Evolutionary conservation across 139 green algal genomes (phyloP).

Genomic region (Chlorella sp.): DNA sequence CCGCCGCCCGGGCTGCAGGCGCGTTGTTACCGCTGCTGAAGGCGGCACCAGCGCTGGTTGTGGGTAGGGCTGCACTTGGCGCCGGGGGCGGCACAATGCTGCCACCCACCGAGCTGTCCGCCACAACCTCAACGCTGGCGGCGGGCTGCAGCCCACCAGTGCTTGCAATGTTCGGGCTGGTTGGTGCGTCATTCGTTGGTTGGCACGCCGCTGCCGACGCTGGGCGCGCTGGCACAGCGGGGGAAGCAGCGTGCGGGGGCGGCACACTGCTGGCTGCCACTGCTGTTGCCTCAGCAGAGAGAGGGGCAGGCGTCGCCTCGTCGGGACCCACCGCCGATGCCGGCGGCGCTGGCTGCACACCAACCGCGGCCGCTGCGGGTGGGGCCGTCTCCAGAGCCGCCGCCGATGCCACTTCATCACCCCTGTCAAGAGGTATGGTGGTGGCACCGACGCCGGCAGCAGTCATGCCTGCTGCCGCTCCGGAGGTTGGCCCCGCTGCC

Average conservation of each 20-base stretch:
- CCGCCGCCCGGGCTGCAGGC: background rate
- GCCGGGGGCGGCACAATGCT: background rate
- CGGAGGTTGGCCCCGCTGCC: background rate
- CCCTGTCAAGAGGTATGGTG: background rate
- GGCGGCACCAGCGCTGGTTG: background rate
- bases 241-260: background rate
- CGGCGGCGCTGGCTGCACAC: background rate
- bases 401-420: background rate
- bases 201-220: background rate
- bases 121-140: background rate
- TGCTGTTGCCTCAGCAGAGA: background rate
- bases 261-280: background rate
- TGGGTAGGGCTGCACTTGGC: background rate
- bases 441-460: background rate
- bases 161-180: background rate
- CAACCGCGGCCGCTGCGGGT: background rate
- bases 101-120: background rate
- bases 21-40: background rate
- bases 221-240: background rate
- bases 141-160: background rate
- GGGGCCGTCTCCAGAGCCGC: background rate
- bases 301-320: background rate
- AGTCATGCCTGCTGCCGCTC: background rate
- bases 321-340: background rate
- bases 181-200: background rate